Evolutionary conservation across 257 asterid genomes (phyloP).

Genomic region (Salvia splendens): DNA sequence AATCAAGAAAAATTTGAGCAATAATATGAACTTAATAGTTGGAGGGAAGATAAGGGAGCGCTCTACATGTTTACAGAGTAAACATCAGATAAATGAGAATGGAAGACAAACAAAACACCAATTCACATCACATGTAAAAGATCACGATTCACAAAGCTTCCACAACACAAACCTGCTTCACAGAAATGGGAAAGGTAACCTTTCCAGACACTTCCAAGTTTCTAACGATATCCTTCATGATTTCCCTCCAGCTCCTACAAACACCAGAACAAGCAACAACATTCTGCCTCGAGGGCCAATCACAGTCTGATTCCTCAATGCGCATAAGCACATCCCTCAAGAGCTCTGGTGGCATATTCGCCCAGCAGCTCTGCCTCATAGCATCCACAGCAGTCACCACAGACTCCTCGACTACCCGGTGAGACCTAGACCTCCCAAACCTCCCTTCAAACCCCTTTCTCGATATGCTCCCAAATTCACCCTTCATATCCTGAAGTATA

Average conservation of each 20-base stretch:
- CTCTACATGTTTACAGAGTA: not conserved
- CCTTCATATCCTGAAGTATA: constrained; percentile 58
- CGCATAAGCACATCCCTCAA: constrained; percentile 83
- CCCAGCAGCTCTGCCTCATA: constrained; percentile 92
- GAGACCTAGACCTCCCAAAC: constrained; percentile 63
- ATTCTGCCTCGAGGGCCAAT: constrained; percentile 75
- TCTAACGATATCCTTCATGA: constrained; percentile 70
- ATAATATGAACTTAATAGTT: constrained; percentile 1
- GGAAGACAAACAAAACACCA: not conserved
- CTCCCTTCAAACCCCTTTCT: constrained; percentile 48
- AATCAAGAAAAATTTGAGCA: not conserved
- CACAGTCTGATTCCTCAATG: constrained; percentile 70
- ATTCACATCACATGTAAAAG: not conserved
- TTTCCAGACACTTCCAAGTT: constrained; percentile 64
- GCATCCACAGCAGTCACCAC: constrained; percentile 56
- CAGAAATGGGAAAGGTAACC: constrained; percentile 88
- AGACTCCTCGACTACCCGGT: constrained; percentile 54
- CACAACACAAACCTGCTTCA: constrained; percentile 70
- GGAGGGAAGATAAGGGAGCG: not conserved
- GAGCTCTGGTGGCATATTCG: constrained; percentile 88
- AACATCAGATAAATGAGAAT: not conserved
- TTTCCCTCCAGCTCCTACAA: constrained; percentile 95
- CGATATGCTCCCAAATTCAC: constrained; percentile 57
- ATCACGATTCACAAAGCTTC: not conserved
- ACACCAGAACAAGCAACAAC: constrained; percentile 97